Base-by-base conservation (phyloP, 108 stramenopile species). In the Pseudonitzschia pungens region DNA sequence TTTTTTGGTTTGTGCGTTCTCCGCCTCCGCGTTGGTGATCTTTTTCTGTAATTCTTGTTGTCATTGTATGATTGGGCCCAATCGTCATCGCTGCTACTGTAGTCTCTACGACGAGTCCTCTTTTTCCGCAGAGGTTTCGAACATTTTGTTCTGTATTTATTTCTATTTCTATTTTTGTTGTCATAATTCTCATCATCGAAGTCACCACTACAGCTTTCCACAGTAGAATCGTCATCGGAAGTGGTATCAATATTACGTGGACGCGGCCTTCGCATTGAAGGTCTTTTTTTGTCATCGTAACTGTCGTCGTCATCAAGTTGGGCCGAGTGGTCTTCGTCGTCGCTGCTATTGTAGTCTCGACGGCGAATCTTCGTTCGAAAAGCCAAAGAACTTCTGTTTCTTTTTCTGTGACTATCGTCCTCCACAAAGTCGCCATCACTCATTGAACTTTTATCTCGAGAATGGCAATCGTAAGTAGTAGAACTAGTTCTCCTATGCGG, bases 81-180 rank as follows among this genome's bases (percentile, higher is more conserved):
- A 10, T 58, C 29, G 57, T 26, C 57, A 26, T 58, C 57, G 26
- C 27, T 15, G 14, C 57, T 58, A 26, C 57, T 58, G 29, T 16
- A 26, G 27, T 22, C 15, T 31, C 26, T 27, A 22, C 57, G 57
- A 26, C 24, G 15, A 31, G 11, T 58, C 57, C 28, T 58, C 57
- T 31, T 58, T 31, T 58, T 27, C 57, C 29, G 15, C n/a, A 31
- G 15, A 58, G 57, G 27, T 14, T 26, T 58, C 26, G 57, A 58
- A 16, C 28, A 15, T 69, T 24, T 69, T 31, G 20, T 52, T 69
- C 32, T 42, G 18, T 69, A 21, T 52, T 22, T 22, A n/a, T 69
- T 69, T 50, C 27, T 55, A 21, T 50, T 27, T 21, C 16, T 29
- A 52, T 29, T 52, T 9, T 58, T 0, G 15, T 58, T 14, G 9